Evolutionary conservation across 1,139 yeast species (phyloP), one percentile per base, ranked within the genome.

Genomic region (Ashbya aceris): DNA sequence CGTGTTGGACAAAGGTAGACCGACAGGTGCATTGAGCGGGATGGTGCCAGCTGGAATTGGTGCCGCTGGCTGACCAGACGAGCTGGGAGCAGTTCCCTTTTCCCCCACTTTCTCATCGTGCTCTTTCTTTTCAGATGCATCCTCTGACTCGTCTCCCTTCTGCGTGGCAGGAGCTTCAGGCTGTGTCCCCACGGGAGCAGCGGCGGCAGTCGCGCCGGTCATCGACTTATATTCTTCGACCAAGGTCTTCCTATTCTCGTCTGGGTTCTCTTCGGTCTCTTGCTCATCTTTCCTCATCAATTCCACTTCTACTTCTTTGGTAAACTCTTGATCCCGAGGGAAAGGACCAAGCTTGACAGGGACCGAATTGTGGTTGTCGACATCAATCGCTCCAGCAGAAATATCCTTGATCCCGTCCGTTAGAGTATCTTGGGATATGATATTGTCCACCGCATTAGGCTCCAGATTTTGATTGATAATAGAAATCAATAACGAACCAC

Each of bases 401-500:
- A 80, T 70, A 7, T 87, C 93, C 40, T 59, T 57, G 20, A 60
- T 54, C 31, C 64, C 64, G 41, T 59, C 64, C 4, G 61, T 49
- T 37, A 60, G 39, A 36, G 49, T 52, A 20, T 57, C 60, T 40
- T 54, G 58, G 7, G 62, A 50, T 8, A 56, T 53, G 1, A 58
- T 51, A 5, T 53, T 49, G 30, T 53, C 58, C 13, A 76, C 71
- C 13, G 64, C 54, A 36, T 77, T 73, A 8, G 94, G 83, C 46
- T 84, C 80, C 52, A 93, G 71, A 59, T 86, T 79, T 64, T 87
- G 91, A 65, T 91, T 91, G 49, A 93, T 79, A 42, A 87, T 74
- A 51, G 96, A 71, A 43, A 91, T 85, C 43, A 89, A 70, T 37
- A 89, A 74, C 2, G 93, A 83, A 3, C 98, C 98, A 31, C 97